These are phyloP conservation scores for Stereum hirsutum DNA, from an alignment of 1,284 basidiomycete genomes.

Conservation along the genomic window DNA sequence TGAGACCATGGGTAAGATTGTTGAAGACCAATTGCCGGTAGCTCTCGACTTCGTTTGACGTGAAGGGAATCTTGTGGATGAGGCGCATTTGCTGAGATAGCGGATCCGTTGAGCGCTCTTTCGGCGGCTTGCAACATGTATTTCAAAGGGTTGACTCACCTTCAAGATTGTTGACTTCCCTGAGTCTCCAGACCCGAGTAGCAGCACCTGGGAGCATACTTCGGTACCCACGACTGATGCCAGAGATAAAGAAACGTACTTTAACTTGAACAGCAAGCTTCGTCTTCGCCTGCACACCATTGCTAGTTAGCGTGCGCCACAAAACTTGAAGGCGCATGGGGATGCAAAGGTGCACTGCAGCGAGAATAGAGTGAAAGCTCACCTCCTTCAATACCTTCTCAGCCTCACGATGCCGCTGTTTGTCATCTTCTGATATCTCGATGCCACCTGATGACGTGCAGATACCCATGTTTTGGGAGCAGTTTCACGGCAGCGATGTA, in stretches of 20 bases:
- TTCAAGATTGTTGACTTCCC: constrained; percentile 92
- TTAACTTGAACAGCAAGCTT: constrained; percentile 73
- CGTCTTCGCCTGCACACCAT: constrained; percentile 44
- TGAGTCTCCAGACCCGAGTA: constrained; percentile 89
- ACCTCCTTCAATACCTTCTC: constrained; percentile 61
- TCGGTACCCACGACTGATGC: constrained; percentile 3
- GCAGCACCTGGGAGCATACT: constrained; percentile 48
- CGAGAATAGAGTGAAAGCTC: constrained; percentile 14
- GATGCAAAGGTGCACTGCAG: constrained; percentile 7
- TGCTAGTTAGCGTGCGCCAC: neutral
- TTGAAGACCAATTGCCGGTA: constrained; percentile 87
- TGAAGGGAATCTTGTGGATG: constrained; percentile 76
- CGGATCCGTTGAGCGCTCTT: neutral
- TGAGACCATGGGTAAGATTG: constrained; percentile 83
- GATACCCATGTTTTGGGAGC: constrained; percentile 79
- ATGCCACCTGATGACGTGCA: constrained; percentile 59
- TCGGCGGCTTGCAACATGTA: neutral
- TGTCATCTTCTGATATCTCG: constrained; percentile 57
- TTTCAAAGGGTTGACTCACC: constrained; percentile 28
- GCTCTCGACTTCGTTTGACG: constrained; percentile 65
- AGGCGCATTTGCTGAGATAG: constrained; percentile 74
- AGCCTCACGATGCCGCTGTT: constrained; percentile 52
- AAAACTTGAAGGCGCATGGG: neutral
- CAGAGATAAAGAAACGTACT: constrained; percentile 31
- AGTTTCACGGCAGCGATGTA: no score